phyloP scores from a whole-genome alignment of 1,284 basidiomycete genomes.

The Exobasidium cylindrosporum region DNA sequence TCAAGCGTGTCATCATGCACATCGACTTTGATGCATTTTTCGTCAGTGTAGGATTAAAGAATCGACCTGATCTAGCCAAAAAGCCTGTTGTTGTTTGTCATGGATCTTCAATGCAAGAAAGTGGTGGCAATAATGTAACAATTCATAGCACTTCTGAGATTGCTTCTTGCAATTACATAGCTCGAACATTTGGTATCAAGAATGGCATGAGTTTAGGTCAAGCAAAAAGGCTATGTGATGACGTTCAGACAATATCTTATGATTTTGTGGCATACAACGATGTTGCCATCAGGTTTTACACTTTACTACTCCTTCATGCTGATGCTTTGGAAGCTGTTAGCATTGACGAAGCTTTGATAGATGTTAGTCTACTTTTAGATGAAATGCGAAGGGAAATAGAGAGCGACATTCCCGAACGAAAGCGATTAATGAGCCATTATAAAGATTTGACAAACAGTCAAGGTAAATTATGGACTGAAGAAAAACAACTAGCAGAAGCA shows the following conservation, averaged over 20 bases:
- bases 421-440: constrained; percentile 3
- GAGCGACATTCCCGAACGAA: constrained; percentile 14
- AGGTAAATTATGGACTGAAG: constrained; percentile 27
- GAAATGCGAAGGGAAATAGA: constrained; percentile 26
- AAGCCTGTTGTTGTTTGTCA: constrained; percentile 91
- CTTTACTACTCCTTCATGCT: constrained; percentile 79
- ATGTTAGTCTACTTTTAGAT: constrained; percentile 70
- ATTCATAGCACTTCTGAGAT: constrained; percentile 64
- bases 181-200: constrained; percentile 77
- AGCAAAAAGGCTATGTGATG: constrained; percentile 38
- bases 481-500: constrained; percentile 66
- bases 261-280: constrained; percentile 66
- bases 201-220: constrained; percentile 82
- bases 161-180: constrained; percentile 90
- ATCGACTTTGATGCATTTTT: constrained; percentile 88
- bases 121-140: constrained; percentile 6
- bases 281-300: constrained; percentile 80
- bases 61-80: constrained; percentile 35
- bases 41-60: constrained; percentile 59
- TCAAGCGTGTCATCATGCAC: constrained; percentile 53
- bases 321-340: constrained; percentile 93
- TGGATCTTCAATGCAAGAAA: constrained; percentile 57
- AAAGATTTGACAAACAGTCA: constrained; percentile 16
- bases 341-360: constrained; percentile 90
- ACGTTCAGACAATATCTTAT: constrained; percentile 78